phyloP scores from a whole-genome alignment of 352 stramenopile genomes.

The Pythium myriotylum region DNA sequence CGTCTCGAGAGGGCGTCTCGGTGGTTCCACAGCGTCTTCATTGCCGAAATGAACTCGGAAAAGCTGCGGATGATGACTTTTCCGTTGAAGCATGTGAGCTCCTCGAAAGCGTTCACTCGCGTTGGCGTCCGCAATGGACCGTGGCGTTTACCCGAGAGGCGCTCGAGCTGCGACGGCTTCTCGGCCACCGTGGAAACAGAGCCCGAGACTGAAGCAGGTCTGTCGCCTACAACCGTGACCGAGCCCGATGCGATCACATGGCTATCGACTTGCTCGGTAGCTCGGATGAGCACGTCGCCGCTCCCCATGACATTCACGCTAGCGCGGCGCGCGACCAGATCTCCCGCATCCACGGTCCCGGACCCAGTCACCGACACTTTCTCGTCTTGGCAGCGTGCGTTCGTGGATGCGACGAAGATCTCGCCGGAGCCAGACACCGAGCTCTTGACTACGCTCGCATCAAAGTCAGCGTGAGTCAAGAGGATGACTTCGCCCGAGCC shows the following conservation, averaged over 20 bases:
- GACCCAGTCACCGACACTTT: slow-evolving; percentile 31
- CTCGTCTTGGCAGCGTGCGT: slow-evolving; percentile 14
- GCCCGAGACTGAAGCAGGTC: slow-evolving; percentile 11
- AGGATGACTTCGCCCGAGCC: slow-evolving; percentile 32
- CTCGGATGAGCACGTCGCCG: slow-evolving; percentile 25
- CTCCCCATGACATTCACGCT: slow-evolving; percentile 23
- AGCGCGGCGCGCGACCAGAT: slow-evolving; percentile 19
- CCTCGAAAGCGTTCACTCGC: slow-evolving; percentile 19
- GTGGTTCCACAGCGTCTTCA: slow-evolving; percentile 17
- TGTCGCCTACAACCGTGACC: slow-evolving; percentile 19
- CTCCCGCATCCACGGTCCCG: slow-evolving; percentile 25
- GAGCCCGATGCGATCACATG: slow-evolving; percentile 22
- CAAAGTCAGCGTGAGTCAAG: slow-evolving; percentile 23
- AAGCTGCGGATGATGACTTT: slow-evolving; percentile 19
- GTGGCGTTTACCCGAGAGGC: background rate
- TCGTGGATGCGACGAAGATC: slow-evolving; percentile 22
- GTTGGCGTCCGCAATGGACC: slow-evolving; percentile 3
- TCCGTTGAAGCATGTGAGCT: slow-evolving; percentile 9
- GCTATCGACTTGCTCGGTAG: slow-evolving; percentile 7
- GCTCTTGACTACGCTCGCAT: slow-evolving; percentile 12
- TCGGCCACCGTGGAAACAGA: background rate
- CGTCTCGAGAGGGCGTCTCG: background rate
- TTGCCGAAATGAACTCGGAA: slow-evolving; percentile 10
- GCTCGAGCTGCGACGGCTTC: slow-evolving; percentile 19
- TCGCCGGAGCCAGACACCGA: slow-evolving; percentile 28